phyloP scores from a whole-genome alignment of 202 grass and related monocot species.

The Zoysia matrella region DNA sequence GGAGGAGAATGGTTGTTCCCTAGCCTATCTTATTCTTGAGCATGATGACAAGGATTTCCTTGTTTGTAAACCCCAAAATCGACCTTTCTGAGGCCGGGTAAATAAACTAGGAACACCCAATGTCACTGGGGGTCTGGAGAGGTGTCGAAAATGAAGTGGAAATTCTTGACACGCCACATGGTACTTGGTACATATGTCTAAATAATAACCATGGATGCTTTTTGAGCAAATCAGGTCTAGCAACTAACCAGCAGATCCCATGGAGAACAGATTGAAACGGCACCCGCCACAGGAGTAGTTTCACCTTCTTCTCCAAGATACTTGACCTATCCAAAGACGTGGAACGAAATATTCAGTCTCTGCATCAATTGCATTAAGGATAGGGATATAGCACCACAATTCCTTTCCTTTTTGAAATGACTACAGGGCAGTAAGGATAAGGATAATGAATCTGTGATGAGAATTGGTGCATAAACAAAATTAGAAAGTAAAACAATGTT shows the following conservation, averaged over 20 bases:
- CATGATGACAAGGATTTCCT: neutral
- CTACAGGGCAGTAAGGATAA: neutral
- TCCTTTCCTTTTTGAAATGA: neutral
- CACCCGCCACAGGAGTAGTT: conserved; percentile 84
- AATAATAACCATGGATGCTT: conserved; percentile 17
- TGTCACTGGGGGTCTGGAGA: neutral
- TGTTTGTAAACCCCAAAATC: neutral
- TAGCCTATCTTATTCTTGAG: neutral
- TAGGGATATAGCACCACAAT: conserved; percentile 19
- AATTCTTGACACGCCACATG: conserved; percentile 27
- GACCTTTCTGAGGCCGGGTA: neutral
- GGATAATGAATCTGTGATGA: conserved; percentile 13
- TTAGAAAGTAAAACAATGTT: neutral
- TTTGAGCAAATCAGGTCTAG: conserved; percentile 27
- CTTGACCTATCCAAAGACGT: conserved; percentile 73
- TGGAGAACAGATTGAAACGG: conserved; percentile 89
- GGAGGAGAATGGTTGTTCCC: neutral
- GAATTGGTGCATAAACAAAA: conserved; percentile 3
- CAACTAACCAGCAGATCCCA: conserved; percentile 93
- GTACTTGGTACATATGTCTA: conserved; percentile 10
- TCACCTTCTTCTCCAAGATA: conserved; percentile 98
- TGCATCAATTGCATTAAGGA: conserved; percentile 28
- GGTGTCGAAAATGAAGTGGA: conserved; percentile 20
- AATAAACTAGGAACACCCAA: neutral
- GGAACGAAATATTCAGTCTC: conserved; percentile 38